These are phyloP conservation scores for Fibroporia radiculosa DNA, from an alignment of 768 basidiomycete species.

Conservation along the genomic window DNA sequence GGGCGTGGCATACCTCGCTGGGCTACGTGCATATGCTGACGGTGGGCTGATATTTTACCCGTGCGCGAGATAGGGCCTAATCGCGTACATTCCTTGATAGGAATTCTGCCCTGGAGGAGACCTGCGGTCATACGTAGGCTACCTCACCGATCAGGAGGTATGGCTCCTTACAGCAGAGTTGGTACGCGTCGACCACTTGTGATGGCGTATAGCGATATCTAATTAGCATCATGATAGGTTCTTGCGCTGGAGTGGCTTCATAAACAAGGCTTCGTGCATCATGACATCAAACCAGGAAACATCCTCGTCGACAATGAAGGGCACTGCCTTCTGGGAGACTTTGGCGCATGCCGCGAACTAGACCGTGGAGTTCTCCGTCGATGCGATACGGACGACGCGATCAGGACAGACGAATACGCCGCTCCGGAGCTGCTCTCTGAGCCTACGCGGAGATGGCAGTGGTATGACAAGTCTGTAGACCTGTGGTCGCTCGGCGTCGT, in stretches of 20 bases:
- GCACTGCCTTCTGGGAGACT: slow-evolving; percentile 48
- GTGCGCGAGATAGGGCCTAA: not conserved
- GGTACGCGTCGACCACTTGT: slow-evolving; percentile 6
- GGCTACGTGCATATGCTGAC: slow-evolving; percentile 16
- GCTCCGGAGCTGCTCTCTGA: slow-evolving; percentile 18
- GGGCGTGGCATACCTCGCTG: slow-evolving; percentile 10
- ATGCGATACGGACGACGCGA: not conserved
- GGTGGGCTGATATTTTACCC: slow-evolving; percentile 1
- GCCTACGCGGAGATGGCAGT: not conserved
- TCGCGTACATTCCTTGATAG: slow-evolving; percentile 3
- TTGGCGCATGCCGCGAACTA: slow-evolving; percentile 36
- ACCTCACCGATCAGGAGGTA: slow-evolving; percentile 1
- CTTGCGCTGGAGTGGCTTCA: slow-evolving; percentile 34
- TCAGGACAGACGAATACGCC: slow-evolving; percentile 15
- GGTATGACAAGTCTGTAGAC: slow-evolving; percentile 39
- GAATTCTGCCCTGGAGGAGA: slow-evolving; percentile 16
- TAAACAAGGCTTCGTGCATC: slow-evolving; percentile 43
- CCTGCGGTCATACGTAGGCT: slow-evolving; percentile 6
- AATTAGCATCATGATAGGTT: slow-evolving; percentile 10
- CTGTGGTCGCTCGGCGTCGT: slow-evolving; percentile 43
- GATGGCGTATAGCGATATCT: not conserved
- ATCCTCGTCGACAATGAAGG: slow-evolving; percentile 27
- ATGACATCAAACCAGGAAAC: slow-evolving; percentile 52
- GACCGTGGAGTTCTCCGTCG: slow-evolving; percentile 24
- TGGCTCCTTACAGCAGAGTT: slow-evolving; percentile 17